A percentile compares a stretch with the other conserved stretches of the same genome.
Conservation (phyloP, 2,329 filamentous ascomycete genomes). For the Arthroderma uncinatum region DNA sequence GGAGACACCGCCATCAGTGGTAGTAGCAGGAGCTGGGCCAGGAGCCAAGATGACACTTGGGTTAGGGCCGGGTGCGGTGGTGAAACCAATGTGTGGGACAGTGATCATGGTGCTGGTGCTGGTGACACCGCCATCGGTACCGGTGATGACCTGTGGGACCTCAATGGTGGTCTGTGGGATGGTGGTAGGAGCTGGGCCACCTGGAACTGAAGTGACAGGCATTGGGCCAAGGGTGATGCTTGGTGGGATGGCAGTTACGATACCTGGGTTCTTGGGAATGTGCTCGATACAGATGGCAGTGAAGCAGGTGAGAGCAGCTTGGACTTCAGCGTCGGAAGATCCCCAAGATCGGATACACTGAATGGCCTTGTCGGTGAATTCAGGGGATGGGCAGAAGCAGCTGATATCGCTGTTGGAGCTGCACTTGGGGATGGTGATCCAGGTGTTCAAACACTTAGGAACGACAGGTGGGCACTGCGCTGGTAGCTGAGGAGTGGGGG, state of each 20-base stretch:
- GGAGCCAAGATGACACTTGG: slow-evolving; percentile 27
- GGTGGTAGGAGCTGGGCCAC: slow-evolving; percentile 12
- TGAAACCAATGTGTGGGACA: slow-evolving; percentile 37
- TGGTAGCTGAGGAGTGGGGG: slow-evolving; percentile 6
- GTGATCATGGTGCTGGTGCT: slow-evolving; percentile 28
- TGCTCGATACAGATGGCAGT: slow-evolving; percentile 78
- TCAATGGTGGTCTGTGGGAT: slow-evolving; percentile 30
- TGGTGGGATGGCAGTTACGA: slow-evolving; percentile 62
- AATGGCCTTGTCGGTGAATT: slow-evolving; percentile 70
- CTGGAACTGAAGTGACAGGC: slow-evolving; percentile 38
- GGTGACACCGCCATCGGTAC: slow-evolving; percentile 4
- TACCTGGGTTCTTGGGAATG: slow-evolving; percentile 66
- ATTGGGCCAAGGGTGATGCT: slow-evolving; percentile 40
- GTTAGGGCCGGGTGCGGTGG: slow-evolving; percentile 19
- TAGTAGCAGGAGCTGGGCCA: slow-evolving; percentile 14
- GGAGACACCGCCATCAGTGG: slow-evolving; percentile 2
- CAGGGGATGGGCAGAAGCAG: slow-evolving; percentile 76
- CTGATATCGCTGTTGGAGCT: slow-evolving; percentile 66
- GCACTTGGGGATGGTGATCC: slow-evolving; percentile 63
- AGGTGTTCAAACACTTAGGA: slow-evolving; percentile 85
- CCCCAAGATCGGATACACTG: slow-evolving; percentile 71
- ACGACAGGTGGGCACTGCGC: slow-evolving; percentile 55
- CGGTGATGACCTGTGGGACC: slow-evolving; percentile 24
- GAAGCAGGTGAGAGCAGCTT: slow-evolving; percentile 67
- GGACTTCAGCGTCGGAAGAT: slow-evolving; percentile 52